Evolutionary conservation across 73 alveolate species (phyloP), one percentile per base, ranked within the genome.

Genomic region (Paramecium sonneborni): DNA sequence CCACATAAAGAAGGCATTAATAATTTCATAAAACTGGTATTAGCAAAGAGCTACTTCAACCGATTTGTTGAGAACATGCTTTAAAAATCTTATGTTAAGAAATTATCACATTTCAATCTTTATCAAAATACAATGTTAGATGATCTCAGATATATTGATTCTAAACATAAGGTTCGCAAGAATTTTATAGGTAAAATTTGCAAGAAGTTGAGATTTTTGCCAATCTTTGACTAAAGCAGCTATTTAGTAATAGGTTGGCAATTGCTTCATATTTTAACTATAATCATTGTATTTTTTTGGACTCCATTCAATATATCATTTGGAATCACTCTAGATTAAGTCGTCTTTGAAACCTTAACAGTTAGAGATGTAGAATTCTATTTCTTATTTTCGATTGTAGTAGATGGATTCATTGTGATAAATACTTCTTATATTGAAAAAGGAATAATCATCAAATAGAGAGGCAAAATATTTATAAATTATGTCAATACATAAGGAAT

Each of bases 371-470:
- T 79, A 7, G 90, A 79, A 79, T 79, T 14, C 44, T 79, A 79
- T 43, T 79, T 79, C 24, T 11, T 79, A 1, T 79, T 79, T 46
- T 79, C 90, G 1, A 79, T 79, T 20, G 34, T 95, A 5, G 21
- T 93, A n/a, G 98, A 96, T 58, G 72, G 72, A 28, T 90, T 82
- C 12, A 38, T 96, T 18, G 57, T 94, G 9, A 88, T 93, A 52
- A 93, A 93, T 68, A 95, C 97, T 23, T 96, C 97, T 8, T 96
- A 94, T 57, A 95, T 95, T 32, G 90, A 93, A 68, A 95, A 95
- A 23, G 98, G 98, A 69, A 46, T 85, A n/a, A 43, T 93, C 3
- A 92, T 95, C 3, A 93, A 90, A 92, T 57, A 79, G 41, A 76
- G 98, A 32, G 74, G 95, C 41, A 88, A 85, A 32, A 95, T 96